Base-by-base conservation (phyloP, 306 rosid genomes). In the Prunus mongolica region DNA sequence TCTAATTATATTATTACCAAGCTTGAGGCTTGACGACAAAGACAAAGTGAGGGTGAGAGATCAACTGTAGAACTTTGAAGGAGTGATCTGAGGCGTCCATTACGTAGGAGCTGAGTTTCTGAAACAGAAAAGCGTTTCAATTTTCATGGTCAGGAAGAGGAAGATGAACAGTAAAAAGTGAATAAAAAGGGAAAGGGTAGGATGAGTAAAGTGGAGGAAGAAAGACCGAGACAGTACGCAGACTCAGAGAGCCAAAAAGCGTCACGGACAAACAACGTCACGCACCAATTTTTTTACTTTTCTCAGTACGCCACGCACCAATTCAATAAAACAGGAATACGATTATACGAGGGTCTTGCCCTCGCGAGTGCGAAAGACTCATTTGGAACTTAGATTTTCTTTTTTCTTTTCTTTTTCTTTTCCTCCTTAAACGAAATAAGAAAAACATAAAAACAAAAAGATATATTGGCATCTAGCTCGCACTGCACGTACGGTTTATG, bases 251-350 rank as follows among this genome's bases (percentile, higher is more conserved):
- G 30, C 58, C 47, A 16, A 65, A 65, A 19, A 34, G 67, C 24
- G 16, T 86, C 91, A 84, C 89, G 92, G 88, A 83, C 85, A 69
- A 77, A 52, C 67, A 73, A 66, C 76, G 78, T 71, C 72, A 72
- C 79, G 44, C 78, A 51, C 76, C 50, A 30, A 38, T 1, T 32
- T 32, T 32, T 32, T 32, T 24, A 24, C 25, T 24, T 32, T 5
- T 32, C 38, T 32, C 38, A 32, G 38, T 32, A 32, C 38, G 8
- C 38, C 38, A 34, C 38, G 32, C 76, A 47, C 78, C 27, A 41
- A 46, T 66, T 47, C 46, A 18, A 6, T 15, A 6, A 0, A 12
- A 55, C 3, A 6, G 44, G 13, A 64, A 18, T 18, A 68, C 18
- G 15, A 25, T 5, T 32, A 18, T 18, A 68, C 18, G 12, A 25